Percentiles rank a stretch among this genome's conserved stretches.
These are phyloP conservation scores for Apiospora malaysiana DNA, from an alignment of 2,329 filamentous ascomycete species.

Conservation along the genomic window DNA sequence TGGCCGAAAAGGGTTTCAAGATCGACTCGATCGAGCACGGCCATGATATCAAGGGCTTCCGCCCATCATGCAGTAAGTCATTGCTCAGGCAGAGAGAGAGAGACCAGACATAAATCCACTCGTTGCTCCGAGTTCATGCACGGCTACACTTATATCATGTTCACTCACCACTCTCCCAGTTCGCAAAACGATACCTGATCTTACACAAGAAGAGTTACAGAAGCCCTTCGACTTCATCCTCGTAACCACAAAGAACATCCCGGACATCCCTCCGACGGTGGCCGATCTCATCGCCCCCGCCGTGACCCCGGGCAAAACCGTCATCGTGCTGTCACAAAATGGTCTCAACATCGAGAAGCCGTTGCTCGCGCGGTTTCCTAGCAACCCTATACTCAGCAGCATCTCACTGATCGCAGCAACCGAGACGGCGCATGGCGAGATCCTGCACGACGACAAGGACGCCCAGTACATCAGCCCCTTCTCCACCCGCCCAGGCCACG, in stretches of 20 bases:
- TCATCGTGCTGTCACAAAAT: constrained; percentile 65
- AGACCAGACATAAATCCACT: background rate
- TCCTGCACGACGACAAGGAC: constrained; percentile 60
- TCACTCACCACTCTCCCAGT: constrained; percentile 41
- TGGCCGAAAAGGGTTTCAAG: constrained; percentile 53
- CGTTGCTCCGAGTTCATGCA: background rate
- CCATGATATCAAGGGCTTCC: constrained; percentile 50
- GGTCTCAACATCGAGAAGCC: constrained; percentile 68
- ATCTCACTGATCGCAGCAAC: constrained; percentile 58
- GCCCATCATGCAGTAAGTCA: constrained; percentile 48
- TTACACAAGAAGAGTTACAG: constrained; percentile 37
- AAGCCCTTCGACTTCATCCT: constrained; percentile 60
- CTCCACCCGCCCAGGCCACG: constrained; percentile 41
- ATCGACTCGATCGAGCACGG: constrained; percentile 64
- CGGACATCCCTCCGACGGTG: constrained; percentile 56
- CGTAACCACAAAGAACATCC: constrained; percentile 63
- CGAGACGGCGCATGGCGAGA: constrained; percentile 51
- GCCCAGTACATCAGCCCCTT: constrained; percentile 57
- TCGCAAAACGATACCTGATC: constrained; percentile 53
- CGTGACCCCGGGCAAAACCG: constrained; percentile 55
- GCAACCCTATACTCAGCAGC: constrained; percentile 58
- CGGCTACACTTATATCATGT: no score
- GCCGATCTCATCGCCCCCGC: constrained; percentile 57
- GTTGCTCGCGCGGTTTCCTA: constrained; percentile 54
- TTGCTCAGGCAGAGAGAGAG: background rate